phyloP scores from a whole-genome alignment of 352 stramenopile genomes.

The Globisporangium uncinulatum region DNA sequence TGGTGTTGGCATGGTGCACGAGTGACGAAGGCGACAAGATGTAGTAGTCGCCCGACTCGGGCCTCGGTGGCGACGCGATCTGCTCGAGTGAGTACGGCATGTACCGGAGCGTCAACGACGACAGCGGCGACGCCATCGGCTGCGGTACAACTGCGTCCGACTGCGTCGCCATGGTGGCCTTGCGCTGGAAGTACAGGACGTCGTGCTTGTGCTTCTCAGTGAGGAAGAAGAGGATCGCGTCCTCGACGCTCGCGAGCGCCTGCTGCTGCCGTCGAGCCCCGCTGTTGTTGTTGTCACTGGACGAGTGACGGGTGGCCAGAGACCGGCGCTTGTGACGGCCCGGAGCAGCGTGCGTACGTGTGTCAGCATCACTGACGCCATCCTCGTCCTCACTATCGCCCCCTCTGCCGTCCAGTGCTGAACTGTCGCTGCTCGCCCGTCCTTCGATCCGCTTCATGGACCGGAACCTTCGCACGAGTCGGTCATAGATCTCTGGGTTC shows the following conservation, averaged over 20 bases:
- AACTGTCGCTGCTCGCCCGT: background rate
- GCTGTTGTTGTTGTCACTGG: background rate
- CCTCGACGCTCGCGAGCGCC: conserved; percentile 33
- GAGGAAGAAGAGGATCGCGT: conserved; percentile 68
- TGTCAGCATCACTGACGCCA: too few relatives aligned
- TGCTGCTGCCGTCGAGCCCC: background rate
- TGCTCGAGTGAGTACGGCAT: conserved; percentile 62
- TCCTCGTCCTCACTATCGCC: background rate
- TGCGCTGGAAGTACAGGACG: conserved; percentile 59
- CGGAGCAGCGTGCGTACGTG: too few relatives aligned
- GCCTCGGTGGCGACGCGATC: conserved; percentile 22
- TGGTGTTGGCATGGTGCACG: conserved; percentile 42
- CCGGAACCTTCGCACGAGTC: conserved; percentile 24
- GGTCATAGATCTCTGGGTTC: conserved; percentile 31
- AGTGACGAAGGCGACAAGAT: conserved; percentile 58
- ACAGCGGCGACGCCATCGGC: background rate
- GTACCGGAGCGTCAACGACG: conserved; percentile 17
- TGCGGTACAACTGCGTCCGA: background rate
- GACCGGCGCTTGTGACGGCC: background rate
- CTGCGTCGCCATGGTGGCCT: conserved; percentile 4
- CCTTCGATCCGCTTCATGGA: conserved; percentile 12
- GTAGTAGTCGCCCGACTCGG: conserved; percentile 47
- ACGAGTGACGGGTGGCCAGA: background rate
- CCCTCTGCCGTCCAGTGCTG: background rate
- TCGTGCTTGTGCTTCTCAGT: conserved; percentile 62